Evolutionary conservation across 495 filamentous ascomycete genomes (phyloP), one percentile per base, ranked within the genome.

Genomic region (Pyrenula aspistea): DNA sequence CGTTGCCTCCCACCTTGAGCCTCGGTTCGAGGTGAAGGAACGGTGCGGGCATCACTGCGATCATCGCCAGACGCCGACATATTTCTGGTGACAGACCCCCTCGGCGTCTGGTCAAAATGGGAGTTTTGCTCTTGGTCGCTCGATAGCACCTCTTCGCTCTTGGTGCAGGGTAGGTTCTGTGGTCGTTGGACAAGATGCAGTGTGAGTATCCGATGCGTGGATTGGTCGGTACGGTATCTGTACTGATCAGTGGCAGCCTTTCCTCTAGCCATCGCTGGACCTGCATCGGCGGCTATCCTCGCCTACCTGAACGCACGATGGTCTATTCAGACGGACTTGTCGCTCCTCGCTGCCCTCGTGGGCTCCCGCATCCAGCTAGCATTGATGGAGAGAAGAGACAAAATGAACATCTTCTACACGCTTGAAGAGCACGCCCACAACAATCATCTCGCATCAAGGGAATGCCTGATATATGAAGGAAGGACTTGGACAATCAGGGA

Each of bases 261-360:
- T 42, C 71, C 76, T 36, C 57, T 73, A 25, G 62, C 79, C 20
- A 55, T 91, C 50, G 75, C 81, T 12, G 68, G 79, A 24, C 85
- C 90, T 21, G 86, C 83, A 22, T 77, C 82, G 24, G 80, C 81
- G 19, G 84, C 86, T 3, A 75, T 77, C 0, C 76, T 86, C 24
- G 87, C 89, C 23, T 98, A 96, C 66, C 69, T 94, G 54, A 91
- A 95, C 64, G 93, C 86, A 4, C 81, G 79, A 68, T 79, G 73
- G 58, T 77, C 79, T 2, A 57, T 95, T 25, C 79, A 69, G 57
- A 82, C 90, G 66, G 92, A 96, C 67, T 60, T 72, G 15, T 59
- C 62, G 10, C 61, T 89, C 0, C 62, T 95, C 54, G 66, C 63
- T 22, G 69, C 76, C 25, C 58, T 80, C 25, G 19, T 80, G 20